Conservation (phyloP, 352 stramenopile species). For the Globisporangium cylindrosporum region DNA sequence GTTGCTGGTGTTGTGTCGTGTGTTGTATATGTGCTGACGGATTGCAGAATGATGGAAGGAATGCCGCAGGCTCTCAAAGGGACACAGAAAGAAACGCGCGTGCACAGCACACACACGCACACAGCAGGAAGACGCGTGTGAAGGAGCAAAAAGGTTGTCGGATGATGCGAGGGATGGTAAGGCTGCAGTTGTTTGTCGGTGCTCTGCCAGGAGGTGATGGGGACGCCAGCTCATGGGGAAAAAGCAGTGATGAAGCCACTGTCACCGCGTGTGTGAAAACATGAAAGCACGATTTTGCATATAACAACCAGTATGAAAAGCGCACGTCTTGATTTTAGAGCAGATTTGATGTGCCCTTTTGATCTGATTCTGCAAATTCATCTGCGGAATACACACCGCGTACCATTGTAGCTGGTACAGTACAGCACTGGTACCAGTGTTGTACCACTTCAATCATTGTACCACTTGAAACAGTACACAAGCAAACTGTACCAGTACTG, state of each 20-base stretch:
- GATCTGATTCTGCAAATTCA: background rate
- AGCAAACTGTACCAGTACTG: background rate
- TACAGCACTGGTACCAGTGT: background rate
- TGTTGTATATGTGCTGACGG: background rate
- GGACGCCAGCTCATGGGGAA: background rate
- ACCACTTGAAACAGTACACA: background rate
- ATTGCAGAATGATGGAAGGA: background rate
- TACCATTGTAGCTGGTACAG: background rate
- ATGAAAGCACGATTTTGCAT: background rate
- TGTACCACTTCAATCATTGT: background rate
- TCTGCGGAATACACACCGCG: background rate
- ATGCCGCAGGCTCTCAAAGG: background rate
- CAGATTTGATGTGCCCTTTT: background rate
- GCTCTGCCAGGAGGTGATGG: background rate
- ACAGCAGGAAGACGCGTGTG: background rate
- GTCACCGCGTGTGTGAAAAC: background rate
- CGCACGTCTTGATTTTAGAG: background rate
- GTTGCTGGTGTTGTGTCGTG: background rate
- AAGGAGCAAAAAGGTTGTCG: no score
- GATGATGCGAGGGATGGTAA: background rate
- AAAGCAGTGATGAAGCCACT: background rate
- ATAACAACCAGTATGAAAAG: background rate
- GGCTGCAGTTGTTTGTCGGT: background rate
- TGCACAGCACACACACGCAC: background rate
- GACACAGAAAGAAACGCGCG: background rate